phyloP scores from a whole-genome alignment of 257 asterid species.

The Petunia secreta region DNA sequence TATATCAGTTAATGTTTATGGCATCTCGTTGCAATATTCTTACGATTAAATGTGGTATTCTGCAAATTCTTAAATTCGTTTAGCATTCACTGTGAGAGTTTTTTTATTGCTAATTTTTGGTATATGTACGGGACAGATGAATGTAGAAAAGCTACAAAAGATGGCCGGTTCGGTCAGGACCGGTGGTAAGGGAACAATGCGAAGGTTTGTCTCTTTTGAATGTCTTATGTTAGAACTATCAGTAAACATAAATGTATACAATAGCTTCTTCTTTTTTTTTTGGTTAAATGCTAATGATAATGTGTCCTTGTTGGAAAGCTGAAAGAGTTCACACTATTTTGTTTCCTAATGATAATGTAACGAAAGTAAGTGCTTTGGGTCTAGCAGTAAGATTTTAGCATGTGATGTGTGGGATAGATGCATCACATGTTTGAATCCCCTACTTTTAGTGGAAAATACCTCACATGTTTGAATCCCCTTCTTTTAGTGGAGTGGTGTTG shows the following conservation, averaged over 20 bases:
- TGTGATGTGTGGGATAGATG: too few species aligned
- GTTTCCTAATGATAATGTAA: not conserved
- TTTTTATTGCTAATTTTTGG: not conserved
- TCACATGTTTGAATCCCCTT: too few species aligned
- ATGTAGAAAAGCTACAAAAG: constrained; percentile 68
- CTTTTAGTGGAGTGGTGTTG: too few species aligned
- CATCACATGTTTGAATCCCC: too few species aligned
- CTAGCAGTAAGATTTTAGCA: too few species aligned
- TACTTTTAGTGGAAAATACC: too few species aligned
- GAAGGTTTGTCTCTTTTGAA: constrained; percentile 49
- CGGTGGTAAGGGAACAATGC: constrained; percentile 77
- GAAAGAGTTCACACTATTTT: not conserved
- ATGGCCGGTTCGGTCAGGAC: constrained; percentile 82
- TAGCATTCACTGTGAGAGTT: not conserved
- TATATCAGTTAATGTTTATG: not conserved
- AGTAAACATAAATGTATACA: not conserved
- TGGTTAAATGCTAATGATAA: not conserved
- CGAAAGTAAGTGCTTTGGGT: too few species aligned
- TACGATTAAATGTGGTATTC: not conserved
- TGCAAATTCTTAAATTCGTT: not conserved
- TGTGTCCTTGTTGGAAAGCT: not conserved
- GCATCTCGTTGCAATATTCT: not conserved
- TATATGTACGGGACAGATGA: constrained; percentile 52
- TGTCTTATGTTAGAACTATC: not conserved
- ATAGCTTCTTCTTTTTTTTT: not conserved